Evolutionary conservation across 805 yeast species (phyloP).

Genomic region (Kodamaea kakaduensis): DNA sequence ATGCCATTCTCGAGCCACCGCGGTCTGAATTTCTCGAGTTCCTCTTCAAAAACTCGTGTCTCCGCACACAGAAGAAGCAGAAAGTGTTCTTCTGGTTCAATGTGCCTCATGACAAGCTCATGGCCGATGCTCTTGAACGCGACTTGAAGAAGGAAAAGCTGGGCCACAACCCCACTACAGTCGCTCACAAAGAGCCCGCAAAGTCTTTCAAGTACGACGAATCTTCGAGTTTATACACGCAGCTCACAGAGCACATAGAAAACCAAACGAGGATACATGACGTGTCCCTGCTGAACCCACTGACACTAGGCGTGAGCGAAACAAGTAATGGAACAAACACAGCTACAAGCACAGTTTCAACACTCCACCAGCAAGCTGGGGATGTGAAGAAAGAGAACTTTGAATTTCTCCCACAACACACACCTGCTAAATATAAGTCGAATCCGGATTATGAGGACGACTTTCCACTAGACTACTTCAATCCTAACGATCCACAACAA

Average conservation of each 20-base stretch:
- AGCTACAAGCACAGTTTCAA: constrained; percentile 5
- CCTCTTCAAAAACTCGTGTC: constrained; percentile 77
- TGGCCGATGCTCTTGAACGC: constrained; percentile 90
- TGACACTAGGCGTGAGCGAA: constrained; percentile 2
- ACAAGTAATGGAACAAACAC: constrained; percentile 1
- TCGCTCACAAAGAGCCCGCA: constrained; percentile 74
- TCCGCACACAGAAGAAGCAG: constrained; percentile 93
- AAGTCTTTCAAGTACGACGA: constrained; percentile 67
- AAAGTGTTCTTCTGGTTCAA: constrained; percentile 96
- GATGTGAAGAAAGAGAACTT: constrained; percentile 10
- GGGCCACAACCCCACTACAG: constrained; percentile 65
- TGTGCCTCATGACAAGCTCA: constrained; percentile 88
- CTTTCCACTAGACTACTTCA: constrained; percentile 68
- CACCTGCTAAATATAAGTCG: constrained; percentile 21
- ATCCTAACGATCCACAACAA: constrained; percentile 31
- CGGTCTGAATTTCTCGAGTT: constrained; percentile 81
- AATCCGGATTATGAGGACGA: constrained; percentile 51
- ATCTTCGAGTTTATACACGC: constrained; percentile 47
- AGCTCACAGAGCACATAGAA: constrained; percentile 45
- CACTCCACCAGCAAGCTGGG: constrained; percentile 9
- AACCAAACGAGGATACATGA: constrained; percentile 17
- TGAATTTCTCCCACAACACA: constrained; percentile 17
- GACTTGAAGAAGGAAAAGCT: constrained; percentile 76
- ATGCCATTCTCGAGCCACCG: constrained; percentile 85
- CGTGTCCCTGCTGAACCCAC: constrained; percentile 2